These are phyloP conservation scores for Boletus nobilissimus DNA, from an alignment of 1,284 basidiomycete genomes.

Conservation along the genomic window DNA sequence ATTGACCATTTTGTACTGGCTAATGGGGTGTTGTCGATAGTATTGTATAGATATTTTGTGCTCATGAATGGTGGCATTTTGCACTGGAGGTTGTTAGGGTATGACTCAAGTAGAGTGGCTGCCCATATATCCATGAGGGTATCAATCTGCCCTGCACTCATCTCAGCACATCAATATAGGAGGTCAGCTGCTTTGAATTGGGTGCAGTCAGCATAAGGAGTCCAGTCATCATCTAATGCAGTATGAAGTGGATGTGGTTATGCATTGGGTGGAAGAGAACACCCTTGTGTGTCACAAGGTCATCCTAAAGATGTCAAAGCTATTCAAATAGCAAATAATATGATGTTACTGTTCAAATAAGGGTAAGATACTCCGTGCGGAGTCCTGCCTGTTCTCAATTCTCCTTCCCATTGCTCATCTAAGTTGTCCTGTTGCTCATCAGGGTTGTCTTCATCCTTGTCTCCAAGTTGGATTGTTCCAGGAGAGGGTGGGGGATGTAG, in stretches of 20 bases:
- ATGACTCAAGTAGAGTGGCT: slow-evolving; percentile 16
- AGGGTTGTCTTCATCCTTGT: too few relatives aligned
- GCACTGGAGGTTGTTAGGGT: background rate
- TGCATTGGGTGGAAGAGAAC: background rate
- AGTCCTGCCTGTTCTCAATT: background rate
- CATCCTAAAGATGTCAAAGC: background rate
- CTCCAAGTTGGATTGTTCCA: background rate
- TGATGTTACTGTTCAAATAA: background rate
- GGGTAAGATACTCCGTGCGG: background rate
- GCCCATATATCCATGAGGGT: slow-evolving; percentile 44
- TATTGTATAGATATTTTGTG: slow-evolving; percentile 42
- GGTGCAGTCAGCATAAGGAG: background rate
- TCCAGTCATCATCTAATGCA: background rate
- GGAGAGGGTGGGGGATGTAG: background rate
- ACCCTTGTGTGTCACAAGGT: slow-evolving; percentile 5
- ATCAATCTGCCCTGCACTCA: slow-evolving; percentile 34
- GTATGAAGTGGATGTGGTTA: background rate
- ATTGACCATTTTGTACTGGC: slow-evolving; percentile 47
- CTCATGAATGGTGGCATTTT: slow-evolving; percentile 37
- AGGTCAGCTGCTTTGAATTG: slow-evolving; percentile 8
- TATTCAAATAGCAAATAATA: background rate
- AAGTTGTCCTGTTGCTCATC: background rate
- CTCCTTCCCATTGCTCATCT: background rate
- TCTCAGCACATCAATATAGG: background rate
- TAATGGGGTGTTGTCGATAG: slow-evolving; percentile 42